These are phyloP conservation scores for Saturnispora serradocipensis DNA, from an alignment of 805 yeast species.

Conservation along the genomic window DNA sequence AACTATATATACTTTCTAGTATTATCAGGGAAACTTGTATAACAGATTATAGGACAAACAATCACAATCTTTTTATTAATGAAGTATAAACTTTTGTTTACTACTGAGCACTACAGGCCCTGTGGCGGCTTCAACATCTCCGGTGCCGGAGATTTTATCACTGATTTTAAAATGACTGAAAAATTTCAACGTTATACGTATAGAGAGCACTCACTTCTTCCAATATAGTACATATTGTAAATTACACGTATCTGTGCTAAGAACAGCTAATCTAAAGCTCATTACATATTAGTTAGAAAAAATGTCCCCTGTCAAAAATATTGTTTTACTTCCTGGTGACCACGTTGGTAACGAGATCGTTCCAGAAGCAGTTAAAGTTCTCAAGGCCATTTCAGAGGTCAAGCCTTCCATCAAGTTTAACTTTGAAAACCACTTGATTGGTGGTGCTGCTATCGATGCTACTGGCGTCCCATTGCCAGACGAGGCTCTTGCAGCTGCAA, in stretches of 20 bases:
- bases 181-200: not conserved
- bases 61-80: not conserved
- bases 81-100: not conserved
- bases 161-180: not conserved
- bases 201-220: not conserved
- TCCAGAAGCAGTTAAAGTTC: conserved; percentile 85
- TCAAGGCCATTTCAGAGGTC: conserved; percentile 62
- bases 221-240: not conserved
- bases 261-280: not conserved
- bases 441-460: conserved; percentile 98
- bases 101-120: not conserved
- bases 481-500: conserved; percentile 73
- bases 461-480: conserved; percentile 89
- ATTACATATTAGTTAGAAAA: not conserved
- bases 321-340: conserved; percentile 91
- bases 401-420: conserved; percentile 55
- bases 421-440: conserved; percentile 78
- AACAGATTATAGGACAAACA: not conserved
- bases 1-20: not conserved
- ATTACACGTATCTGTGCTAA: not conserved
- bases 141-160: not conserved
- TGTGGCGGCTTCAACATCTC: not conserved
- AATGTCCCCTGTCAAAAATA: conserved; percentile 40
- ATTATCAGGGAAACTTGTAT: not conserved
- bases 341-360: conserved; percentile 92